phyloP scores from a whole-genome alignment of 2,329 filamentous ascomycete genomes.

The Arthrobotrys sphaeroides region DNA sequence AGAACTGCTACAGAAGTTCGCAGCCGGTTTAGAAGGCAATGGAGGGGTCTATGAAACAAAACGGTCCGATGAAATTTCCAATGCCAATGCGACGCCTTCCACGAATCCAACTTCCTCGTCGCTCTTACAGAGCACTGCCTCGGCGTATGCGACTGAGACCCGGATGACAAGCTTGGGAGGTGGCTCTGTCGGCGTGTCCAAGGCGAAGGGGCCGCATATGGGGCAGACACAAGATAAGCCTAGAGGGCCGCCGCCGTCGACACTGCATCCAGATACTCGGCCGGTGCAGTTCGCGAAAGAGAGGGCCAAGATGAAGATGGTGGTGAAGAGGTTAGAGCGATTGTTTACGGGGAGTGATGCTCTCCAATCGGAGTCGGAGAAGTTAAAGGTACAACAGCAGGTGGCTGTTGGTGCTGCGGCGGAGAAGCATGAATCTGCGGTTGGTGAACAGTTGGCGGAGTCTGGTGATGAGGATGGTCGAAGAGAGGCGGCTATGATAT shows the following conservation, averaged over 20 bases:
- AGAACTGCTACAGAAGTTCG: conserved; percentile 75
- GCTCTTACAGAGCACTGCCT: conserved; percentile 61
- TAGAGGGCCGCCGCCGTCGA: not conserved
- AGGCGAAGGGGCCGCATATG: not conserved
- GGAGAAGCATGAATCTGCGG: conserved; percentile 58
- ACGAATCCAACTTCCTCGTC: conserved; percentile 45
- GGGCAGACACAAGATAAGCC: not conserved
- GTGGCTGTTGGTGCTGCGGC: conserved; percentile 66
- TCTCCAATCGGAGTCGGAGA: conserved; percentile 61
- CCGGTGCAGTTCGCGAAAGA: conserved; percentile 64
- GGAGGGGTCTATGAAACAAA: conserved; percentile 39
- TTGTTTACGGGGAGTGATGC: conserved; percentile 77
- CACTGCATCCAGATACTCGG: not conserved
- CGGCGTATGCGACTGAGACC: conserved; percentile 71
- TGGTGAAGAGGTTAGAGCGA: conserved; percentile 79
- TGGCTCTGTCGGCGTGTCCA: conserved; percentile 1
- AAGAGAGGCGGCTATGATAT: conserved; percentile 63
- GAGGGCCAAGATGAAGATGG: conserved; percentile 77
- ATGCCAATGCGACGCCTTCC: conserved; percentile 65
- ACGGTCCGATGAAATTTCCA: conserved; percentile 58
- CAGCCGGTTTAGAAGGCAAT: conserved; percentile 68
- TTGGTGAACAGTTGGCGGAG: conserved; percentile 51
- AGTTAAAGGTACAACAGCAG: conserved; percentile 59
- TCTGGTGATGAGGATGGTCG: conserved; percentile 59
- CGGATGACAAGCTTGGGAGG: conserved; percentile 47